Conservation (phyloP, 352 stramenopile species). For the Phytophthora fragariae region DNA sequence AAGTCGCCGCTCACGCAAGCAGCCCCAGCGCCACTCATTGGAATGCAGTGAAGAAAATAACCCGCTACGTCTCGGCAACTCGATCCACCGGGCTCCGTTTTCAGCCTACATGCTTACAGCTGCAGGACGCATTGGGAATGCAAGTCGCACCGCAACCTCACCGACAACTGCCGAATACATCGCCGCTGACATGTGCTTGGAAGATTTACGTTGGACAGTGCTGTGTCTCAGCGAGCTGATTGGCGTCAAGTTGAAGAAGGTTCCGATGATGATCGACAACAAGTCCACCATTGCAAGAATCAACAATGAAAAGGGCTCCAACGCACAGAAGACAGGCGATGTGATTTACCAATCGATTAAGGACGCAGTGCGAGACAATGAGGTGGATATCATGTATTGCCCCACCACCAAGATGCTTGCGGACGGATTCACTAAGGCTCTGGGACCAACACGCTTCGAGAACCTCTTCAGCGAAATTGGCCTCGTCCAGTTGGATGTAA, state of each 20-base stretch:
- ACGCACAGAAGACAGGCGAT: background rate
- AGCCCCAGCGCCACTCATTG: background rate
- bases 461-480: background rate
- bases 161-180: conserved; percentile 12
- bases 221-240: background rate
- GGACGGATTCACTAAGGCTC: background rate
- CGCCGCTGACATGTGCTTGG: background rate
- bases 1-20: conserved; percentile 1
- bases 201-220: background rate
- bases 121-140: background rate
- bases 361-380: background rate
- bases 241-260: background rate
- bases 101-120: background rate
- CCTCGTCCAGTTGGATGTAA: background rate
- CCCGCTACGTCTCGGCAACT: conserved; percentile 7
- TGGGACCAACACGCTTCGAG: background rate
- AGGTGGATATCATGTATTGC: background rate
- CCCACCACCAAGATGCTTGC: background rate
- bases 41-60: conserved; percentile 1
- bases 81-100: background rate
- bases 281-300: background rate
- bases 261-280: background rate
- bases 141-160: background rate
- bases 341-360: background rate
- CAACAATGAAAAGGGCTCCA: background rate